These are phyloP conservation scores for Chloranthus sessilifolius DNA, from an alignment of 164 flowering plant genomes.

Conservation along the genomic window DNA sequence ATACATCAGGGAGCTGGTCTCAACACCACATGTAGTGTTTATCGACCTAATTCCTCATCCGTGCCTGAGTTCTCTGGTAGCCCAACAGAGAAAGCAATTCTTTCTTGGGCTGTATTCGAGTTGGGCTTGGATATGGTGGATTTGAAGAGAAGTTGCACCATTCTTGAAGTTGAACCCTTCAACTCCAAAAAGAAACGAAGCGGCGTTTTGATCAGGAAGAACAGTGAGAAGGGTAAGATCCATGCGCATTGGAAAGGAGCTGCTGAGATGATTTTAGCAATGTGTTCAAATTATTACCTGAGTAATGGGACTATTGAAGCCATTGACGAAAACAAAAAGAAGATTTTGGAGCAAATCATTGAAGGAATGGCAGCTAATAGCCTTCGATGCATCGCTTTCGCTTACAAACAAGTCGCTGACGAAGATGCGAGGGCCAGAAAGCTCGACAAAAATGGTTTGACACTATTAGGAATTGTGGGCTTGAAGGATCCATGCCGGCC, in stretches of 20 bases:
- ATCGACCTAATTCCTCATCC: conserved; percentile 13
- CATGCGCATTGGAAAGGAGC: conserved; percentile 85
- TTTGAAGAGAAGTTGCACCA: conserved; percentile 14
- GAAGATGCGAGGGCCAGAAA: conserved; percentile 1
- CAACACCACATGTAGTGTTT: conserved; percentile 52
- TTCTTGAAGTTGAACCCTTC: conserved; percentile 33
- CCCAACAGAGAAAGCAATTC: conserved; percentile 70
- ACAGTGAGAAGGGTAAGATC: conserved; percentile 17
- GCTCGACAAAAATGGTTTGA: conserved; percentile 18
- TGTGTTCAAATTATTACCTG: conserved; percentile 41
- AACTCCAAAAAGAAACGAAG: conserved; percentile 43
- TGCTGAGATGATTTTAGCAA: conserved; percentile 63
- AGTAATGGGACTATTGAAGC: conserved; percentile 6
- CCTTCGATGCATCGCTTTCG: conserved; percentile 36
- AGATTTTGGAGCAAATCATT: conserved; percentile 16
- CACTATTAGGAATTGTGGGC: conserved; percentile 29
- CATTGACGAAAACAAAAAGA: conserved; percentile 15
- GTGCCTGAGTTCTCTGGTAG: conserved; percentile 48
- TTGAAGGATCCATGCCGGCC: conserved; percentile 40
- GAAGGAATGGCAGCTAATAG: conserved; percentile 30
- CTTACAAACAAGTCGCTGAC: conserved; percentile 10
- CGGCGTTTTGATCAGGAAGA: conserved; percentile 41
- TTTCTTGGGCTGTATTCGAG: conserved; percentile 45
- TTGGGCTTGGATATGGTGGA: conserved; percentile 29
- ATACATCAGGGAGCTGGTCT: conserved; percentile 42